Evolutionary conservation across 352 stramenopile genomes (phyloP), one percentile per base, ranked within the genome.

Genomic region (Nothophytophthora sp.): DNA sequence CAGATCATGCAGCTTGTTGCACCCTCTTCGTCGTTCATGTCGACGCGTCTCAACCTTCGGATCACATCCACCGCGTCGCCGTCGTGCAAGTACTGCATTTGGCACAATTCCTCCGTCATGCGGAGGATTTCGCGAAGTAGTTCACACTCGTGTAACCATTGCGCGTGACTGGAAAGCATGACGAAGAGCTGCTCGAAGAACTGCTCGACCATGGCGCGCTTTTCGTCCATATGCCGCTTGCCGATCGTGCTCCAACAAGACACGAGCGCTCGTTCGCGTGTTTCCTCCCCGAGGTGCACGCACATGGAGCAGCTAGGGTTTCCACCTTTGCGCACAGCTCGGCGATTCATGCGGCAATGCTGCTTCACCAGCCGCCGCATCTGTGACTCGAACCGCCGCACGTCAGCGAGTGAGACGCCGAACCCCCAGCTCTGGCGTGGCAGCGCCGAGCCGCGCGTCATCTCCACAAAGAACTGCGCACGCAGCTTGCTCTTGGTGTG

Each of bases 1-100:
- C 81, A 91, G 39, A 91, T 85, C 25, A 62, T 73, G 50, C 81
- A 91, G n/a, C 72, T 35, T 51, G 27, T 60, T 22, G 4, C 42
- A 18, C 43, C 27, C 11, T 10, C 27, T 9, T 22, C 35, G 22
- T 37, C 40, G 23, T 37, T 50, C 33, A 53, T 29, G 24, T 57
- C 24, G 23, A 86, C 36, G 5, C 61, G 64, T 39, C 67, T 69
- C 29, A 91, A 62, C 13, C 69, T 63, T 19, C 63, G 35, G 39
- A 91, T 76, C 12, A 71, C 70, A 20, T 59, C 32, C 6, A 85
- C 33, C 13, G 67, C 74, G 34, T 60, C 57, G 24, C 39, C 23
- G 37, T 89, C 81, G 47, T 79, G 59, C 7, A 63, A 57, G 43
- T 85, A 87, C 39, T 83, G 55, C 29, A 91, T 56, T 24, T 51